Percentiles rank a stretch among this genome's conserved stretches.
Evolutionary conservation across 2,329 filamentous ascomycete genomes (phyloP).

Genomic region (Teratosphaeria epicoccoides): DNA sequence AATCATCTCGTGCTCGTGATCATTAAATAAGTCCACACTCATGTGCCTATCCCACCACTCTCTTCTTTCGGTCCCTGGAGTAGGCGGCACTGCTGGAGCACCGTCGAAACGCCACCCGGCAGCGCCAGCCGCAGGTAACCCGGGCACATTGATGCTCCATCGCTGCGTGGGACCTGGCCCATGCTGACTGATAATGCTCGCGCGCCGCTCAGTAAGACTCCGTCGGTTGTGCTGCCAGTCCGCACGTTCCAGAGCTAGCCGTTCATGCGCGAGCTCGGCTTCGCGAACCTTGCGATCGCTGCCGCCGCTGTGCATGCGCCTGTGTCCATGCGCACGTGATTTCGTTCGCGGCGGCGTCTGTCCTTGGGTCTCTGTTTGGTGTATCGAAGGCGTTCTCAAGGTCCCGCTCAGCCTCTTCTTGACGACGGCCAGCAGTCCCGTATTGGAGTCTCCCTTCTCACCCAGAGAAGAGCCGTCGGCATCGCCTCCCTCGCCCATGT

Average conservation of each 20-base stretch:
- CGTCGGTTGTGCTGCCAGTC: conserved; percentile 13
- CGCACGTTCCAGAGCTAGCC: conserved; percentile 30
- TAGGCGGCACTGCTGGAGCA: neutral
- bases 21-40: neutral
- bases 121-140: neutral
- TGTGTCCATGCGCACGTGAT: conserved; percentile 12
- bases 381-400: neutral
- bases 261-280: conserved; percentile 27
- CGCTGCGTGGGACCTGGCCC: neutral
- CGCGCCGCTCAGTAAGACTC: conserved; percentile 13
- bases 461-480: neutral
- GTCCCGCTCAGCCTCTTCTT: neutral
- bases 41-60: conserved; percentile 2
- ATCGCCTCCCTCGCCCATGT: neutral
- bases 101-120: neutral
- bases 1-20: neutral
- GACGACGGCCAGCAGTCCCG: conserved; percentile 4
- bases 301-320: conserved; percentile 20
- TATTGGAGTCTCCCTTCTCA: conserved; percentile 7
- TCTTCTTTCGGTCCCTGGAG: neutral
- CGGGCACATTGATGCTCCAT: neutral
- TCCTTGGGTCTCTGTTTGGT: neutral
- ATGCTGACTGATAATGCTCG: neutral
- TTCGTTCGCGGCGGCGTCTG: neutral
- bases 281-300: conserved; percentile 24